Evolutionary conservation across 495 filamentous ascomycete species (phyloP).

Genomic region (Talaromyces wortmannii): DNA sequence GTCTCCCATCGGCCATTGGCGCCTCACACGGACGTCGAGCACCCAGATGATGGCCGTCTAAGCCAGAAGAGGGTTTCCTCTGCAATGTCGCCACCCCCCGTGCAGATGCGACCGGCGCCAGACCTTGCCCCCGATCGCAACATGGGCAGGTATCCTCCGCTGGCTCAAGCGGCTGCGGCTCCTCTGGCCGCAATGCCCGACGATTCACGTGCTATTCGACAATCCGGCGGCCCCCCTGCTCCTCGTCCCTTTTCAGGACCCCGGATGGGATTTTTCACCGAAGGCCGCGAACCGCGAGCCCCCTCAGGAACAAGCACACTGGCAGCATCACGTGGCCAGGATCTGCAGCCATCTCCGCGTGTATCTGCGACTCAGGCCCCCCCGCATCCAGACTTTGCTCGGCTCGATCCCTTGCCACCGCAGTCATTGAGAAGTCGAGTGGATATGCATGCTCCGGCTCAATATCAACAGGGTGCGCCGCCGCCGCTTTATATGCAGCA

Average conservation of each 20-base stretch:
- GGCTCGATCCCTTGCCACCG: slow-evolving; percentile 28
- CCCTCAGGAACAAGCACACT: slow-evolving; percentile 17
- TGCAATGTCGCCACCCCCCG: slow-evolving; percentile 15
- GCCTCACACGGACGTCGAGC: slow-evolving; percentile 48
- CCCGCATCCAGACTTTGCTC: slow-evolving; percentile 22
- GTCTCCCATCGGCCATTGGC: slow-evolving; percentile 54
- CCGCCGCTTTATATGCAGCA: background rate
- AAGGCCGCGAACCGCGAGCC: slow-evolving; percentile 32
- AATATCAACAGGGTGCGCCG: slow-evolving; percentile 8
- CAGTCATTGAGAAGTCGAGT: slow-evolving; percentile 14
- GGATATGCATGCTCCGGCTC: background rate
- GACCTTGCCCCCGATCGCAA: slow-evolving; percentile 29
- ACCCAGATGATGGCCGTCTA: slow-evolving; percentile 45
- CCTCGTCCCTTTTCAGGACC: slow-evolving; percentile 26
- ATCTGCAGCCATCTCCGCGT: slow-evolving; percentile 23
- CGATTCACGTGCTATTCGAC: slow-evolving; percentile 24
- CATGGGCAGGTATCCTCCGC: slow-evolving; percentile 29
- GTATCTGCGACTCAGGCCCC: slow-evolving; percentile 14
- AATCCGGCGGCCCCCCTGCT: slow-evolving; percentile 16
- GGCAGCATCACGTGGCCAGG: slow-evolving; percentile 19
- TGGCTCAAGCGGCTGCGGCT: slow-evolving; percentile 37
- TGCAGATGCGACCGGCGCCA: slow-evolving; percentile 21
- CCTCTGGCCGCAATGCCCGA: slow-evolving; percentile 25
- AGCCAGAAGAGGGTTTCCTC: slow-evolving; percentile 34
- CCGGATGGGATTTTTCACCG: slow-evolving; percentile 35